These are phyloP conservation scores for Sindora glabra DNA, from an alignment of 306 rosid genomes.

Conservation along the genomic window DNA sequence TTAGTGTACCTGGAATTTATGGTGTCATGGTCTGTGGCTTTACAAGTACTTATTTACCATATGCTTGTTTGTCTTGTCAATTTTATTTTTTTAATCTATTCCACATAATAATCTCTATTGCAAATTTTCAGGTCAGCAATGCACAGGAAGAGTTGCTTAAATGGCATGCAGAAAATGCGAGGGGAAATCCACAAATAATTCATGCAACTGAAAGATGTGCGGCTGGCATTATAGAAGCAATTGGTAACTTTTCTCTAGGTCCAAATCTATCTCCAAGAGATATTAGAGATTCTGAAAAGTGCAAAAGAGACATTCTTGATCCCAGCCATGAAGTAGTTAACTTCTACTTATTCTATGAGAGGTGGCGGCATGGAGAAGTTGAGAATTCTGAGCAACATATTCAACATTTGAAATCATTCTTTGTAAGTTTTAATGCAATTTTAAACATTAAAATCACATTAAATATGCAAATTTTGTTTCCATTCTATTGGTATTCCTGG, in stretches of 20 bases:
- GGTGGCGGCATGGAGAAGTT: slow-evolving; percentile 40
- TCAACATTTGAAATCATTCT: slow-evolving; percentile 20
- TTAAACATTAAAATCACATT: no score
- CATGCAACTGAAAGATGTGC: slow-evolving; percentile 45
- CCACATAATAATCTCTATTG: not conserved
- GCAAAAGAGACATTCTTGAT: no score
- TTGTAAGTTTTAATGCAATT: slow-evolving; percentile 37
- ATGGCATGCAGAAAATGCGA: slow-evolving; percentile 30
- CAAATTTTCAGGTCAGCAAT: slow-evolving; percentile 27
- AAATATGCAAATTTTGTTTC: no score
- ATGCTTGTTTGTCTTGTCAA: not conserved
- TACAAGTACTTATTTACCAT: not conserved
- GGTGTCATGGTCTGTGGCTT: slow-evolving; percentile 47
- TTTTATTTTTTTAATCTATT: no score
- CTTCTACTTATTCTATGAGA: slow-evolving; percentile 36
- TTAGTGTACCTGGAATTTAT: slow-evolving; percentile 24
- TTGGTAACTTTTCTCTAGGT: slow-evolving; percentile 36
- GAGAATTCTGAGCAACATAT: slow-evolving; percentile 21
- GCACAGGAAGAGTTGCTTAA: slow-evolving; percentile 38
- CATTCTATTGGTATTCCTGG: no score
- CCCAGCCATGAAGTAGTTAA: slow-evolving; percentile 31
- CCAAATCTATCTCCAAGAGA: slow-evolving; percentile 43
- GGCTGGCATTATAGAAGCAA: slow-evolving; percentile 45
- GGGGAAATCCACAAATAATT: slow-evolving; percentile 20
- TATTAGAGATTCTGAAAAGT: slow-evolving; percentile 22